phyloP scores from a whole-genome alignment of 2,329 filamentous ascomycete species.

The Cytospora paraplurivora region DNA sequence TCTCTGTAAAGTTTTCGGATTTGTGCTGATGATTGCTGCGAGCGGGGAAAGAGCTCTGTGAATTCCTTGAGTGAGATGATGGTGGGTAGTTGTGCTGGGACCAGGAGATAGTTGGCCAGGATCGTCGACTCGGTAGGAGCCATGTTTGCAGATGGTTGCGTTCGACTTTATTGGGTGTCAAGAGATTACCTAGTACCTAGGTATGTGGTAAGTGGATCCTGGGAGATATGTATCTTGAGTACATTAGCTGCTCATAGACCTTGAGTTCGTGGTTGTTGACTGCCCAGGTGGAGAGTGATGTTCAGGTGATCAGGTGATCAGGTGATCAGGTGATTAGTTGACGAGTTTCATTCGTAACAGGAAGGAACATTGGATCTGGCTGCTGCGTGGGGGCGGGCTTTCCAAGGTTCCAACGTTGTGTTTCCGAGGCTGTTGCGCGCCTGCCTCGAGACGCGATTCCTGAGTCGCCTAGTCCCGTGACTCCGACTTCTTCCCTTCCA shows the following conservation, averaged over 20 bases:
- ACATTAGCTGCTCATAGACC: not conserved
- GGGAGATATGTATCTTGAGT: too few relatives aligned
- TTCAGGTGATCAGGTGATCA: not conserved
- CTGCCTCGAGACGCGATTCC: constrained; percentile 23
- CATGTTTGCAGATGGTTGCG: constrained; percentile 50
- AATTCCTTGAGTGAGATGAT: constrained; percentile 76
- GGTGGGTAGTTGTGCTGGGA: constrained; percentile 72
- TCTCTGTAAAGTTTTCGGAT: constrained; percentile 76
- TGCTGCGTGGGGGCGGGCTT: constrained; percentile 4
- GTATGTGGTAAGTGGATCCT: not conserved
- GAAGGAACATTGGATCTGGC: not conserved
- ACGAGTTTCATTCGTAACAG: not conserved
- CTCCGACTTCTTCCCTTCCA: constrained; percentile 19
- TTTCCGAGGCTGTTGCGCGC: constrained; percentile 2
- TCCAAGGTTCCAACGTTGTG: too few relatives aligned
- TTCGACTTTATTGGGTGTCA: not conserved
- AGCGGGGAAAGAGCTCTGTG: constrained; percentile 71
- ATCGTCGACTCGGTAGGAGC: constrained; percentile 74
- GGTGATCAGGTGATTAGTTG: too few relatives aligned
- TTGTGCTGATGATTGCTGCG: constrained; percentile 65
- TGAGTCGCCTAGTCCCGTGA: constrained; percentile 28
- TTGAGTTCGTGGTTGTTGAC: too few relatives aligned
- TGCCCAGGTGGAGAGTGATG: not conserved
- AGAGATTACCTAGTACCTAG: too few relatives aligned
- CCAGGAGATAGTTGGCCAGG: constrained; percentile 75